Percentiles rank a stretch among this genome's conserved stretches.
Evolutionary conservation across 352 stramenopile species (phyloP).

Genomic region (Globisporangium lucens): DNA sequence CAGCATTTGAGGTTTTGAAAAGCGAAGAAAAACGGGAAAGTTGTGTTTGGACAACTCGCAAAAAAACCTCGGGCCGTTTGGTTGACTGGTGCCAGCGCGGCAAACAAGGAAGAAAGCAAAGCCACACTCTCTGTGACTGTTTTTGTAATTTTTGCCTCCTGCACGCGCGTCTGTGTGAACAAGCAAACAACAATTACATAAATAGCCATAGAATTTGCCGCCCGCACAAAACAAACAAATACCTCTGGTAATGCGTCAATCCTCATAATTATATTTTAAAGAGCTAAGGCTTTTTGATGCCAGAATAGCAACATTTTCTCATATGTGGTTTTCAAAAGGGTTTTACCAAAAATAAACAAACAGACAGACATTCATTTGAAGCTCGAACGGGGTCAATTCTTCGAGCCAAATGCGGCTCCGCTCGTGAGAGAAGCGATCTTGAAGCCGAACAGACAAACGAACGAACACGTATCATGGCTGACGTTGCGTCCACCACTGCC

Average conservation of each 20-base stretch:
- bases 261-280: no score
- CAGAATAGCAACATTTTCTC: no score
- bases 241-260: no score
- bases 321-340: no score
- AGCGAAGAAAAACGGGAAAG: constrained; percentile 7
- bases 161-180: no score
- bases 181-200: no score
- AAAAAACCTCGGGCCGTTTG: constrained; percentile 17
- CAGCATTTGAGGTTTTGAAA: background rate
- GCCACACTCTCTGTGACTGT: no score
- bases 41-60: constrained; percentile 10
- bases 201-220: no score
- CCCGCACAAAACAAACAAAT: no score
- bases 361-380: background rate
- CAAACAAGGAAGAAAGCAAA: background rate
- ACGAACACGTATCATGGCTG: background rate
- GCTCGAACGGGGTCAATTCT: background rate
- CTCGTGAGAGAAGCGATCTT: background rate
- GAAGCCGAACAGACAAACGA: background rate
- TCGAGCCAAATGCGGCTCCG: background rate
- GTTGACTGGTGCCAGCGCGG: background rate
- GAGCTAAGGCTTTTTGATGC: no score
- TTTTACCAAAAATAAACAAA: background rate
- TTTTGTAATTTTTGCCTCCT: no score
- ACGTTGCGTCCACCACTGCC: background rate